phyloP scores from a whole-genome alignment of 495 filamentous ascomycete genomes.

The Saxophila tyrrhenica region DNA sequence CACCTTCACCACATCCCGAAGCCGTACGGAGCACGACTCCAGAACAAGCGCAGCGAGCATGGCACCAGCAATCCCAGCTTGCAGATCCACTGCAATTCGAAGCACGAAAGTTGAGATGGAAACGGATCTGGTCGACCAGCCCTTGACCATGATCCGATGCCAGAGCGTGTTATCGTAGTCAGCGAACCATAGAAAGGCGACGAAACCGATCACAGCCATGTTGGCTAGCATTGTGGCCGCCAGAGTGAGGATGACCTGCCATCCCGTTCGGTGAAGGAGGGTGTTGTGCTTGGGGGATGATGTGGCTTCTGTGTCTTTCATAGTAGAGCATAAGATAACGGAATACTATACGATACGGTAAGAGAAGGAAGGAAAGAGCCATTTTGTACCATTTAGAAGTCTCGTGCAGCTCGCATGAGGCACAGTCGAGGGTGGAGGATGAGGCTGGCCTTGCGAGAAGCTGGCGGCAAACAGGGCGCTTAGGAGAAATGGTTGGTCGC shows the following conservation, averaged over 20 bases:
- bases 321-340: too few relatives aligned
- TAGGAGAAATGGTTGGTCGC: too few relatives aligned
- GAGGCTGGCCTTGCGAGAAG: too few relatives aligned
- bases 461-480: too few relatives aligned
- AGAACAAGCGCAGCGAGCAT: not conserved
- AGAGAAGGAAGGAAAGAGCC: too few relatives aligned
- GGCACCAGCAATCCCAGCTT: not conserved
- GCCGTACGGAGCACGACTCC: not conserved
- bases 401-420: too few relatives aligned
- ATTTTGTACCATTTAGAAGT: too few relatives aligned
- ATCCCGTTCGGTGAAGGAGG: not conserved
- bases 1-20: not conserved
- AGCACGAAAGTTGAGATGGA: not conserved
- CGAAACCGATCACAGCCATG: not conserved
- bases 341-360: too few relatives aligned
- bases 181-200: constrained; percentile 1
- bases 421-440: too few relatives aligned
- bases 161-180: not conserved
- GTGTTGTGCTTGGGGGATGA: too few relatives aligned
- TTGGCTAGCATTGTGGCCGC: not conserved
- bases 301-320: too few relatives aligned
- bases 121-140: not conserved
- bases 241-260: not conserved
- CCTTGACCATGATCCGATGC: not conserved
- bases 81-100: not conserved